A percentile compares a stretch with the other conserved stretches of the same genome.
phyloP scores from a whole-genome alignment of 495 filamentous ascomycete genomes.

The Aspergillus bertholletiae region DNA sequence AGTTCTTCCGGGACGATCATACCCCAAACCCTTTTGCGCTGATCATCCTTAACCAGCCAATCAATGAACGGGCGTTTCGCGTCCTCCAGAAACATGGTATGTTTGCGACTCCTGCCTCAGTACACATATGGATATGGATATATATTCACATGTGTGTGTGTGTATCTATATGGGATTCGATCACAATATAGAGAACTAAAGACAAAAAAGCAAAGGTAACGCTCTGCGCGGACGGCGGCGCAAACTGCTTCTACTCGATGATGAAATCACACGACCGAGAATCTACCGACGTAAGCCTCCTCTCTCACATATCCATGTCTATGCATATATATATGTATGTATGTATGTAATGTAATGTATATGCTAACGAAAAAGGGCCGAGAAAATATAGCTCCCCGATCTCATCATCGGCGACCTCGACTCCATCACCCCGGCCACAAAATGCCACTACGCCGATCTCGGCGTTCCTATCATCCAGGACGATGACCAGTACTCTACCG shows the following conservation, averaged over 20 bases:
- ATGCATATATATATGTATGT: too few relatives aligned
- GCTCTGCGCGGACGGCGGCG: conserved; percentile 87
- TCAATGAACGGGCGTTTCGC: conserved; percentile 46
- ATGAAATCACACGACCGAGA: conserved; percentile 29
- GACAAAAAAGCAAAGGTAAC: conserved; percentile 47
- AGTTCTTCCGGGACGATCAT: conserved; percentile 38
- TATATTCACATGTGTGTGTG: not conserved
- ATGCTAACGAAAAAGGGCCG: too few relatives aligned
- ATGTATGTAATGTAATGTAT: too few relatives aligned
- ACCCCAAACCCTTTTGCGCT: conserved; percentile 51
- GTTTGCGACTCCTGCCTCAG: conserved; percentile 5
- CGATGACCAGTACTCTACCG: conserved; percentile 79
- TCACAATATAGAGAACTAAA: not conserved
- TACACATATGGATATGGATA: not conserved
- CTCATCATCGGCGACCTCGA: conserved; percentile 86
- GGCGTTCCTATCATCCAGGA: conserved; percentile 59
- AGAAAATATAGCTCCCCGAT: conserved; percentile 53
- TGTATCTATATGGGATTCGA: not conserved
- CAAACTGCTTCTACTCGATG: conserved; percentile 71
- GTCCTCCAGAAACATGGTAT: conserved; percentile 58
- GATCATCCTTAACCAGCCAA: conserved; percentile 69
- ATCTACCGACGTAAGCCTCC: conserved; percentile 35
- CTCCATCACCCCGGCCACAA: conserved; percentile 60
- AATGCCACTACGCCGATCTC: conserved; percentile 54
- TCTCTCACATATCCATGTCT: not conserved